Percentiles rank a stretch among this genome's conserved stretches.
phyloP scores from a whole-genome alignment of 495 filamentous ascomycete genomes.

The Penicillium nucicola region DNA sequence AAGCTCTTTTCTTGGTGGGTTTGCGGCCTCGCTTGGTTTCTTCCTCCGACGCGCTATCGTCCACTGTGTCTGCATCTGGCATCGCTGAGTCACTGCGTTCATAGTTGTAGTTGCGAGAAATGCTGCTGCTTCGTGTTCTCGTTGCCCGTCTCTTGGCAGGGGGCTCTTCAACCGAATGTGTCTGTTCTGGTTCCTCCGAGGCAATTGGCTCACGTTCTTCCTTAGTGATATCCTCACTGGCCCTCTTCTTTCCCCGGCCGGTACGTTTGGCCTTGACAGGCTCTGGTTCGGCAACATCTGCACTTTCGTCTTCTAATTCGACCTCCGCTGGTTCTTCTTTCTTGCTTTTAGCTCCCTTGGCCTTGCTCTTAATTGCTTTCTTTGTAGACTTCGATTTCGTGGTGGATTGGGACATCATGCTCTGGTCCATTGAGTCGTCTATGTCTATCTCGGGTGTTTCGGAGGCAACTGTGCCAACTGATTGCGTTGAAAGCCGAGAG shows the following conservation, averaged over 20 bases:
- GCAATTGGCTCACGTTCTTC: conserved; percentile 29
- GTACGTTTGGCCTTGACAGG: conserved; percentile 40
- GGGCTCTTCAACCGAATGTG: conserved; percentile 47
- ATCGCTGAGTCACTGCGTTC: conserved; percentile 18
- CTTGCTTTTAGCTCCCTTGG: conserved; percentile 45
- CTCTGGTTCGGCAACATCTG: conserved; percentile 28
- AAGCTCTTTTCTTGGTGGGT: conserved; percentile 41
- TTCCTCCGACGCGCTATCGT: conserved; percentile 20
- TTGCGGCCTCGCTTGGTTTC: conserved; percentile 38
- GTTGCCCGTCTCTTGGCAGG: conserved; percentile 66
- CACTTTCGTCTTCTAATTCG: conserved; percentile 31
- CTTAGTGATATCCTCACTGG: conserved; percentile 59
- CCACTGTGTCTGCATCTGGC: conserved; percentile 19
- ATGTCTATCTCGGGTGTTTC: conserved; percentile 54
- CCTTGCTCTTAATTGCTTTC: conserved; percentile 37
- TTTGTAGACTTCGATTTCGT: conserved; percentile 56
- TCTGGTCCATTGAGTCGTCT: conserved; percentile 62
- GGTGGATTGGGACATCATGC: conserved; percentile 52
- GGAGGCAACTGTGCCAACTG: conserved; percentile 50
- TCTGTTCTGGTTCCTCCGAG: conserved; percentile 14
- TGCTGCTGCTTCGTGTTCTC: conserved; percentile 45
- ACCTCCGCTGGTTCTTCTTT: conserved; percentile 58
- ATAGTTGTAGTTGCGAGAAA: conserved; percentile 21
- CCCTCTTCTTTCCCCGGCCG: conserved; percentile 60
- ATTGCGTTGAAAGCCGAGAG: conserved; percentile 68